Conservation (phyloP, 2,329 filamentous ascomycete genomes). For the Botrytis tulipae region DNA sequence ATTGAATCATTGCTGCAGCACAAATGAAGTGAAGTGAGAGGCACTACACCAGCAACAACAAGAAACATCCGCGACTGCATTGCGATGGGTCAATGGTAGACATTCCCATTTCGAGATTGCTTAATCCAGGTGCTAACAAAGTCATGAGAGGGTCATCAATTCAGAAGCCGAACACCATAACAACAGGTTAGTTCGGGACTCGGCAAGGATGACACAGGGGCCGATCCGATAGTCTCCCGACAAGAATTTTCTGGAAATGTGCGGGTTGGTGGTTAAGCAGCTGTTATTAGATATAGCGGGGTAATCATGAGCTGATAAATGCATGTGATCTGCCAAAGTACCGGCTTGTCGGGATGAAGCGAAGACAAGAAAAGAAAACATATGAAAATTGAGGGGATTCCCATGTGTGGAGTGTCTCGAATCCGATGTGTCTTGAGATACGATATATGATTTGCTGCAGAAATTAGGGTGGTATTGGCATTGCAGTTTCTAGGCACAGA, state of each 20-base stretch:
- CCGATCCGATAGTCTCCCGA: background rate
- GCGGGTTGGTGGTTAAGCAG: background rate
- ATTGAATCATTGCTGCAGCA: background rate
- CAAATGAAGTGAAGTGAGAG: background rate
- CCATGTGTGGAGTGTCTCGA: background rate
- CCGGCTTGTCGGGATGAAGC: background rate
- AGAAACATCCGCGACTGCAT: background rate
- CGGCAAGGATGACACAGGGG: background rate
- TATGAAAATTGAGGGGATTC: conserved; percentile 7
- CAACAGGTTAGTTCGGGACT: background rate
- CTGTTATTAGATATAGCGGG: conserved; percentile 1
- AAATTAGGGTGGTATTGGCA: background rate
- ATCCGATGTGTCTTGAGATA: background rate
- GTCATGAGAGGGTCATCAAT: background rate
- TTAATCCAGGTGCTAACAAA: background rate
- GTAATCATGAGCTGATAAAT: conserved; percentile 9
- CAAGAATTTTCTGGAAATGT: background rate
- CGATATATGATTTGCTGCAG: background rate
- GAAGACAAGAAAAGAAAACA: background rate
- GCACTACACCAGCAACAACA: background rate
- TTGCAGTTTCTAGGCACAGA: background rate
- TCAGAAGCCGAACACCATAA: background rate
- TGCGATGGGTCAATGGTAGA: background rate
- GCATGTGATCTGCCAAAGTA: conserved; percentile 9
- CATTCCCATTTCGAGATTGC: background rate